phyloP scores from a whole-genome alignment of 176 grass and related monocot species.

The sorghum (Sorghum bicolor) region Sorghum_bicolor_NCBIv3 NC_012871.2:21724501-21725000 shows the following conservation, averaged over 20 bases:
- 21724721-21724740: constrained; percentile 93
- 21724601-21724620: constrained; percentile 47
- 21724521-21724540: constrained; percentile 18
- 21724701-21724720: constrained; percentile 82
- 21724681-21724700: constrained; percentile 76
- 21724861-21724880: not conserved
- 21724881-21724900: not conserved
- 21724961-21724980: constrained; percentile 96
- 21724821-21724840: not conserved
- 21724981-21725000: constrained; percentile 76
- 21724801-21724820: not conserved
- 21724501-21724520: constrained; percentile 42
- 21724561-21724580: not conserved
- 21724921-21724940: not conserved
- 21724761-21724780: not conserved
- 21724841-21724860: not conserved
- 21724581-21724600: not conserved
- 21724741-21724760: constrained; percentile 76
- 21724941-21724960: constrained; percentile 7
- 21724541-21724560: not conserved
- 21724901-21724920: not conserved
- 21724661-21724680: constrained; percentile 86
- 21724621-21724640: constrained; percentile 40
- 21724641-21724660: constrained; percentile 68
- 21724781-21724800: not conserved